Evolutionary conservation across 305 asterid genomes (phyloP).

Genomic region (Fraxinus xanthoxyloides): DNA sequence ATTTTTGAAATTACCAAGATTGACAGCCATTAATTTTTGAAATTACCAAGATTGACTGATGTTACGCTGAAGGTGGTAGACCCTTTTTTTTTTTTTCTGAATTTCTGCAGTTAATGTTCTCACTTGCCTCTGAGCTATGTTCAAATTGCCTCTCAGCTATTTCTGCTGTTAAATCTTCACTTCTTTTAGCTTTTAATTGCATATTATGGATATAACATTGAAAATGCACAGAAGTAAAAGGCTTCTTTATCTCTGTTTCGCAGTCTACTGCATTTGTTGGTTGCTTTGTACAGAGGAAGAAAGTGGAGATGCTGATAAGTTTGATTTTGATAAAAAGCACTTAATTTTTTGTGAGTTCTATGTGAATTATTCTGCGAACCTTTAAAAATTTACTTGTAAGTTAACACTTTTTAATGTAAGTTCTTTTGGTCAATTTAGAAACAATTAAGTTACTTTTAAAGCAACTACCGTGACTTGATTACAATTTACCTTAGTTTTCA

Average conservation of each 20-base stretch:
- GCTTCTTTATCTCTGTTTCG: not conserved
- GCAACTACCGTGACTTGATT: not conserved
- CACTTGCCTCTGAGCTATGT: not conserved
- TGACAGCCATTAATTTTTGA: slow-evolving; percentile 6
- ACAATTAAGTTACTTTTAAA: too few relatives aligned
- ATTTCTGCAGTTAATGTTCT: slow-evolving; percentile 7
- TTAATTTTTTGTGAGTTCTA: not conserved
- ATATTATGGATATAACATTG: not conserved
- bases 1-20: too few relatives aligned
- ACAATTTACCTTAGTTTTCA: not conserved
- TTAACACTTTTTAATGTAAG: too few relatives aligned
- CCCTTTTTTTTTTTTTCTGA: not conserved
- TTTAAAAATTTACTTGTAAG: too few relatives aligned
- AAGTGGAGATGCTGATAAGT: not conserved
- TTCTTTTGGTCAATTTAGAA: too few relatives aligned
- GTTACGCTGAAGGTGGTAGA: not conserved
- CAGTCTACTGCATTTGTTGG: not conserved
- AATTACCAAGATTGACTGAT: not conserved
- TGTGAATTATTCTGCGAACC: not conserved
- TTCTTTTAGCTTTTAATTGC: too few relatives aligned
- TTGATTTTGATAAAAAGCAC: not conserved
- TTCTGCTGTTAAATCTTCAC: too few relatives aligned
- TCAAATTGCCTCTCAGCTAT: not conserved
- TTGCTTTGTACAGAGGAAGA: not conserved
- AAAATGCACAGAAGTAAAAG: not conserved